Evolutionary conservation across 208 protist species (phyloP), one percentile per base, ranked within the genome.

Genomic region (Acanthamoeba divionensis): DNA sequence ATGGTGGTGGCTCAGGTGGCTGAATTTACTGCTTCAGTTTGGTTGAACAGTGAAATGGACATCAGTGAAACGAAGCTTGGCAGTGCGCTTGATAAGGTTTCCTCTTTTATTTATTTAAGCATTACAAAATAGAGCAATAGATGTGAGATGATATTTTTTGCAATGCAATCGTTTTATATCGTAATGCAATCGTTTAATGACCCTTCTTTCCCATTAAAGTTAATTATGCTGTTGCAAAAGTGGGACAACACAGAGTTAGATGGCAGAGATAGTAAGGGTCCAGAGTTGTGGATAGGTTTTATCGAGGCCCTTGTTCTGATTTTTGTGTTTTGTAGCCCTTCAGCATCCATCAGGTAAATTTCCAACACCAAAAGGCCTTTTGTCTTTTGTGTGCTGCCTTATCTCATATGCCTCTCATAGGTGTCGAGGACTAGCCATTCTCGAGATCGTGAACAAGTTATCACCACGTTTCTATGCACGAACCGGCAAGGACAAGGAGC

Each of bases 261-360:
- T 31, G 79, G 79, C 6, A 36, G 57, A 52, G 79, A 87, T 36
- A 45, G 31, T 31, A 63, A 87, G 55, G 79, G 55, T 13, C 57
- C 79, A 10, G 79, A 87, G n/a, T 69, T 87, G 79, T 87, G 79
- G 79, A 63, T 87, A 36, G 47, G 55, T 44, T 87, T 87, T 24
- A 60, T 87, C 0, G 79, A 87, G 12, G 54, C 79, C 7, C 31
- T 87, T n/a, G 79, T 60, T 21, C 24, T 87, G n/a, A 67, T 87
- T 44, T 69, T 87, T 48, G 55, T 44, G 5, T 10, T 87, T 21
- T 63, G 79, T 31, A 69, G 31, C 50, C 50, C 50, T 48, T 87
- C 79, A 3, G 48, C 79, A n/a, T 63, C 57, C 2, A 87, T 87
- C 7, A 67, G 79, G 79, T 87, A 87, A 60, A 29, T 5, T 2